Base-by-base conservation (phyloP, 192 early-diverging fungal genomes). In the Dimargaris xerosporica region DNA sequence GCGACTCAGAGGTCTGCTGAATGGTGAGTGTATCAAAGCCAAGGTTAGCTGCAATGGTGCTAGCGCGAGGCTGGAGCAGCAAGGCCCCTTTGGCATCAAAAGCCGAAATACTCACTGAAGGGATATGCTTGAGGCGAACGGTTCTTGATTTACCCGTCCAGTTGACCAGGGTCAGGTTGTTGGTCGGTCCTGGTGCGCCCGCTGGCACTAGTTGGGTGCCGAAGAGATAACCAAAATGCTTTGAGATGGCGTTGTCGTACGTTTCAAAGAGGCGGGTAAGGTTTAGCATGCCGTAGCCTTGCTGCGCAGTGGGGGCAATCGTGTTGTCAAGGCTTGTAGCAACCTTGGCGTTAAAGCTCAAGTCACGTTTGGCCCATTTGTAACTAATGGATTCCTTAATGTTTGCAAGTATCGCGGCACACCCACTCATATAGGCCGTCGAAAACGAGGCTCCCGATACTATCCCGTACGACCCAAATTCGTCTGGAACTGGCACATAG, bases 401-500 rank as follows among this genome's bases (percentile, higher is more conserved):
- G 17, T 50, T 10, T 10, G 23, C 23, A 19, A 50, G 2, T 50
- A 50, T 21, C 23, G 47, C 47, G 3, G 23, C 17, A 10, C 47
- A 50, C 2, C 47, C 47, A 10, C 19, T 25, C 17, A 50, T 50
- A 10, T 50, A 85, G 0, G 85, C 83, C 39, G 85, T 73, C 10
- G 85, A 79, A 82, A 87, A 84, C 6, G 82, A 84, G 4, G 85
- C 85, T 11, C 85, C 85, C 1, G 79, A 82, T 3, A 79, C 66
- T 34, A 62, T 69, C 1, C 76, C 74, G 62, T 78, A 81, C 7
- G 72, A 72, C 12, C 82, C 80, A 15, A 80, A 56, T 52, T 68
- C 74, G 26, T 76, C 60, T 0, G 82, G 84, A 53, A 71, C 79
- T 5, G 83, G 80, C 23, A 78, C 80, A 56, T 78, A 83, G 62